These are phyloP conservation scores for Boehmeria nivea DNA, from an alignment of 306 rosid genomes.

Conservation along the genomic window DNA sequence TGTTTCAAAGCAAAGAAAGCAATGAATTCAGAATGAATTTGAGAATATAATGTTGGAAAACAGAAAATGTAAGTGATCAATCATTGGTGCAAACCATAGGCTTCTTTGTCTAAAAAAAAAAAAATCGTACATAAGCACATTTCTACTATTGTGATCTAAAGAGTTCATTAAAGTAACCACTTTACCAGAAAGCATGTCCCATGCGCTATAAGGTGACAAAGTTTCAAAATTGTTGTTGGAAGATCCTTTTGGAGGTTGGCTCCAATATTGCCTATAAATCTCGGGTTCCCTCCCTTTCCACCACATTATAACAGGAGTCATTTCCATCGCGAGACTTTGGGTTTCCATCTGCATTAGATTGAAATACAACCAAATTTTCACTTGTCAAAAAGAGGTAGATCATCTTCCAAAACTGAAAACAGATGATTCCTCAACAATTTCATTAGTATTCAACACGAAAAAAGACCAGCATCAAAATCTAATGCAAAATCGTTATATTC, in stretches of 20 bases:
- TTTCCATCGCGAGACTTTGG: slow-evolving; percentile 80
- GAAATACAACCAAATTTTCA: slow-evolving; percentile 22
- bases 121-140: no score
- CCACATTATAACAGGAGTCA: slow-evolving; percentile 92
- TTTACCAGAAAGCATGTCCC: slow-evolving; percentile 87
- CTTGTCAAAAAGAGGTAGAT: no score
- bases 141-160: no score
- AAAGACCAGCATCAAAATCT: no score
- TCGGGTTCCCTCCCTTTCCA: slow-evolving; percentile 59
- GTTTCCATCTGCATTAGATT: slow-evolving; percentile 64
- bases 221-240: slow-evolving; percentile 51
- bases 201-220: slow-evolving; percentile 40
- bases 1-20: slow-evolving; percentile 7
- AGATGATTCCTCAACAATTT: no score
- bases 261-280: slow-evolving; percentile 60
- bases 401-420: no score
- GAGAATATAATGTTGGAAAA: not conserved
- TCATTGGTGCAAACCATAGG: no score
- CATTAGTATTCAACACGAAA: no score
- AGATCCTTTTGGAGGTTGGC: slow-evolving; percentile 43
- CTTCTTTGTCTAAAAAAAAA: no score
- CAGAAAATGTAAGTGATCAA: not conserved
- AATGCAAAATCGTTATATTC: no score
- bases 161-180: slow-evolving; percentile 4
- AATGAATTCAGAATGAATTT: slow-evolving; percentile 8